Evolutionary conservation across 2,329 filamentous ascomycete species (phyloP).

Genomic region (Davidsoniella neocaledoniae): DNA sequence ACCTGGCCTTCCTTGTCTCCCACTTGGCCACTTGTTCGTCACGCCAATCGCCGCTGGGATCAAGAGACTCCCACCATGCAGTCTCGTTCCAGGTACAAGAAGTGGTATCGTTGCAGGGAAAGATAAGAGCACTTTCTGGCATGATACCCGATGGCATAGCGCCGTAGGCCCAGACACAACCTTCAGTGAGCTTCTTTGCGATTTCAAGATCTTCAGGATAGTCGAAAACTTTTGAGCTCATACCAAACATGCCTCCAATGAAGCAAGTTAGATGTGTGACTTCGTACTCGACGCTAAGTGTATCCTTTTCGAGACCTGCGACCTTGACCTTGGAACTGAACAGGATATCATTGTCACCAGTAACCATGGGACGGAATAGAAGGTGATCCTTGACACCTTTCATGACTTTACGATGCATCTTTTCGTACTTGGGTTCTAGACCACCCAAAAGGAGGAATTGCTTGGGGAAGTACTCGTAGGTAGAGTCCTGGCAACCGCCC

Average conservation of each 20-base stretch:
- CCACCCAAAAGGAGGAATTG: conserved; percentile 60
- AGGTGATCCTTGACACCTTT: conserved; percentile 55
- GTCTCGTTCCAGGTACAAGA: conserved; percentile 36
- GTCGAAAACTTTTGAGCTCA: conserved; percentile 46
- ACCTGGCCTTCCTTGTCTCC: conserved; percentile 12
- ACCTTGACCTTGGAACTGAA: conserved; percentile 49
- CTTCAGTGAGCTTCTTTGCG: conserved; percentile 46
- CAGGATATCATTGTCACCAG: conserved; percentile 49
- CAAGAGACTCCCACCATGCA: conserved; percentile 31
- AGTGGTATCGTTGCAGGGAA: conserved; percentile 29
- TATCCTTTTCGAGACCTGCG: conserved; percentile 24
- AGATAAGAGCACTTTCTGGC: conserved; percentile 34
- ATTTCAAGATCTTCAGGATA: conserved; percentile 43
- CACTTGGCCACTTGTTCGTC: conserved; percentile 26
- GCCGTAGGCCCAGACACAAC: conserved; percentile 54
- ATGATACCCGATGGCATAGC: conserved; percentile 44
- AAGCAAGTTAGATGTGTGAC: conserved; percentile 50
- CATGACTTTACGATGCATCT: conserved; percentile 52
- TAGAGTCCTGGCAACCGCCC: conserved; percentile 52
- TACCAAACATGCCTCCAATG: conserved; percentile 51
- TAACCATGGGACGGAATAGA: conserved; percentile 61
- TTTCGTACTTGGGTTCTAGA: conserved; percentile 51
- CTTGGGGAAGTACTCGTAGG: conserved; percentile 56
- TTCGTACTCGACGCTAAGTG: conserved; percentile 37
- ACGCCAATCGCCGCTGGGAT: conserved; percentile 28